Conservation (phyloP, 23 red algal species). For the Pyropia haitanensis region DNA sequence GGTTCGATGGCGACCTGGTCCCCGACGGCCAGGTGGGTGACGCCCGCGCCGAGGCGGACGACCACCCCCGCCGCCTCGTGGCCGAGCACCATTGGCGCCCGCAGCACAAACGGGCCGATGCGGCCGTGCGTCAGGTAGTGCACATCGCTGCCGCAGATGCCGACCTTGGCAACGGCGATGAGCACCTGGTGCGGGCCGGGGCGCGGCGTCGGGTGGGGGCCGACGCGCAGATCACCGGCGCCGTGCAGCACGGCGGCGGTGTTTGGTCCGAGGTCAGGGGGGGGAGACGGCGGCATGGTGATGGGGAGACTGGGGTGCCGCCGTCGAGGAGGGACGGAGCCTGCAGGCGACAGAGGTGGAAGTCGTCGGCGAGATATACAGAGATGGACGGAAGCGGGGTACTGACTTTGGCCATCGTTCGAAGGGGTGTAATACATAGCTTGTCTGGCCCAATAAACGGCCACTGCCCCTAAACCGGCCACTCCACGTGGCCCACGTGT, state of each 20-base stretch:
- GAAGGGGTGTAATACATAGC: too few species aligned
- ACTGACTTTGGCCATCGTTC: too few species aligned
- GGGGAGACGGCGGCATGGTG: too few species aligned
- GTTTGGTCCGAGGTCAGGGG: conserved; percentile 7
- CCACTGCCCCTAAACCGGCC: too few species aligned
- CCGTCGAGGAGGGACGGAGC: too few species aligned
- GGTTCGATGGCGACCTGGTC: conserved; percentile 86
- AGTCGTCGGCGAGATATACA: too few species aligned
- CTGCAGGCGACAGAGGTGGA: too few species aligned
- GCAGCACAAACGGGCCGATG: conserved; percentile 53
- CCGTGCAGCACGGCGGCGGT: conserved; percentile 54
- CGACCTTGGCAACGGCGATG: conserved; percentile 47
- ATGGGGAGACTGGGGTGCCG: too few species aligned
- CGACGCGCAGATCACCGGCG: conserved; percentile 54
- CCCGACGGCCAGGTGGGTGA: conserved; percentile 26
- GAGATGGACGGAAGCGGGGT: too few species aligned
- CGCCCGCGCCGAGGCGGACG: conserved; percentile 30
- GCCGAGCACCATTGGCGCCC: conserved; percentile 72
- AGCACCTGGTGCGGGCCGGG: conserved; percentile 51
- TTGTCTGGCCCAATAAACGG: too few species aligned
- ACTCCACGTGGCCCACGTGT: too few species aligned
- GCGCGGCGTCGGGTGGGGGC: conserved; percentile 22
- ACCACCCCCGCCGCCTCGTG: conserved; percentile 76
- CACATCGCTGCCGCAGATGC: conserved; percentile 82
- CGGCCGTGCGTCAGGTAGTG: conserved; percentile 73